Base-by-base conservation (phyloP, 73 alveolate genomes). In the Stentor roeselii region DNA sequence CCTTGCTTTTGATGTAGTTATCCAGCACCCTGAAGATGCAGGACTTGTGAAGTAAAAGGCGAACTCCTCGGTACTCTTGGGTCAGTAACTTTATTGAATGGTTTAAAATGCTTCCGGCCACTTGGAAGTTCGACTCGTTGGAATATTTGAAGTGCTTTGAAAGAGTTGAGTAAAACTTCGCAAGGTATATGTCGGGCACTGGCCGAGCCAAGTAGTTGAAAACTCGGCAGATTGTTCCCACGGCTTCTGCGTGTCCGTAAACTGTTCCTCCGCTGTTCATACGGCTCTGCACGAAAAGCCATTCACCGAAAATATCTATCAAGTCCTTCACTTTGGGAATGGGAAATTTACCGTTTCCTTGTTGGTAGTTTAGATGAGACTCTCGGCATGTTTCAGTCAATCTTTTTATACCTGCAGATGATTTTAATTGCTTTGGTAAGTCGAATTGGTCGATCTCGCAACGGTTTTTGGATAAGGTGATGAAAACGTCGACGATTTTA, bases 201-300 rank as follows among this genome's bases (percentile, higher is more conserved):
- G 80, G 37, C 1, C 80, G 42, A 27, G 41, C 37, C 15, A 40
- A 15, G 1, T 67, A 27, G 41, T 32, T 27, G 41, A 67, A 21
- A 67, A 67, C 34, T 40, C 41, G 21, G 34, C 80, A 67, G 14
- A 67, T 15, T 21, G 80, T 21, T 30, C 80, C 41, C 34, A 67
- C 34, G 21, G 80, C 80, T 67, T 67, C 80, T 1, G 80, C 80
- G 27, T 32, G n/a, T 67, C 80, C 80, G 2, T 21, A 34, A 15
- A 21, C 41, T 27, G 11, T 30, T 11, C 21, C n/a, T n/a, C 80
- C 37, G 1, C 41, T 27, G 21, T 34, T 32, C 15, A 31, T 31
- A 30, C 34, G 15, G 11, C 42, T 32, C 27, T 67, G 80, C 27
- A 34, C 11, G 34, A 67, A 67, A 1, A 67, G 80, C 80, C 80